These are phyloP conservation scores for Alternaria viburni DNA, from an alignment of 2,329 filamentous ascomycete species.

Conservation along the genomic window DNA sequence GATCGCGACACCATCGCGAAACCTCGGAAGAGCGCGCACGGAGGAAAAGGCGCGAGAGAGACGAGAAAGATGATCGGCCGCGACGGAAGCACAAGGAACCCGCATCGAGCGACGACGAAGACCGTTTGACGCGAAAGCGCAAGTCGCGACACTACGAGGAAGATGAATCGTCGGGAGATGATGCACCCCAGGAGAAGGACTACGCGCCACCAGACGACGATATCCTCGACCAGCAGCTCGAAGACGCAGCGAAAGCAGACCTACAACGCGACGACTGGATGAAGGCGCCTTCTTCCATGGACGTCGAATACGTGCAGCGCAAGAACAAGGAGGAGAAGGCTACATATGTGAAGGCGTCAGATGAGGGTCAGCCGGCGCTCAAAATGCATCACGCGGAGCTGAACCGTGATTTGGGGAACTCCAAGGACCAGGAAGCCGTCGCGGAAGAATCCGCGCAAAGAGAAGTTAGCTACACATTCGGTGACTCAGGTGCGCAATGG, in stretches of 20 bases:
- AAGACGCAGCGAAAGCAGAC: conserved; percentile 45
- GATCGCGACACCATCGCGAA: conserved; percentile 63
- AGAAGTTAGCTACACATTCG: conserved; percentile 82
- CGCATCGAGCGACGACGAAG: conserved; percentile 44
- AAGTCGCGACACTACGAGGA: conserved; percentile 44
- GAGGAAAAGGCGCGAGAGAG: conserved; percentile 53
- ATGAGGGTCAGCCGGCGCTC: conserved; percentile 67
- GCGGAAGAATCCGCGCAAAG: conserved; percentile 60
- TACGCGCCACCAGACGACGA: conserved; percentile 52
- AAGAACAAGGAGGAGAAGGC: conserved; percentile 57
- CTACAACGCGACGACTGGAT: conserved; percentile 89
- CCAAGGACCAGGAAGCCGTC: conserved; percentile 47
- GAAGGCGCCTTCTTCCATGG: conserved; percentile 81
- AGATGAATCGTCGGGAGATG: conserved; percentile 37
- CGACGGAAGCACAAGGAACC: conserved; percentile 39
- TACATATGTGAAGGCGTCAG: conserved; percentile 54
- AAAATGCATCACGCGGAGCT: conserved; percentile 81
- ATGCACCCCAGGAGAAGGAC: conserved; percentile 52
- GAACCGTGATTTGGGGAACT: conserved; percentile 71
- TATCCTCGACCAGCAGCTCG: conserved; percentile 52
- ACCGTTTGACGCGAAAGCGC: conserved; percentile 40
- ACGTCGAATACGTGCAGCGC: conserved; percentile 81
- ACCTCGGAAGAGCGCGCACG: conserved; percentile 48
- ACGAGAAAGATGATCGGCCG: conserved; percentile 46
- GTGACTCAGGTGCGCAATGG: conserved; percentile 90